Percentiles rank a stretch among this genome's conserved stretches.
phyloP scores from a whole-genome alignment of 2,329 filamentous ascomycete genomes.

The Whalleya microplaca region DNA sequence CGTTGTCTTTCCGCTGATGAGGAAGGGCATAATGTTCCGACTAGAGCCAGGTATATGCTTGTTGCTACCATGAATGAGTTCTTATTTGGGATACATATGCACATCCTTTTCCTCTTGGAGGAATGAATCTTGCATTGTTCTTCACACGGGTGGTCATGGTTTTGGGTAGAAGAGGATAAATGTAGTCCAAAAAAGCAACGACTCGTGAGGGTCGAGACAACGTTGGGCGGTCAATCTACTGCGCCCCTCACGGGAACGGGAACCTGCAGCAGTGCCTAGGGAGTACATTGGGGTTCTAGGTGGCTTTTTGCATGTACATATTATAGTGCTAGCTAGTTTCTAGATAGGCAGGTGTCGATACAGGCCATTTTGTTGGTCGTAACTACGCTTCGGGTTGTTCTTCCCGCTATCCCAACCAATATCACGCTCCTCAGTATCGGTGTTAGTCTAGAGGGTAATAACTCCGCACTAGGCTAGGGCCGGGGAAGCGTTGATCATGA shows the following conservation, averaged over 20 bases:
- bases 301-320: constrained; percentile 5
- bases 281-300: constrained; percentile 17
- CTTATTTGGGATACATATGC: constrained; percentile 15
- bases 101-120: constrained; percentile 6
- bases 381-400: constrained; percentile 21
- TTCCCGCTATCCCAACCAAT: constrained; percentile 19
- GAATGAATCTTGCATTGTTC: constrained; percentile 13
- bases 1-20: constrained; percentile 14
- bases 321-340: background rate
- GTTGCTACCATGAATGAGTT: constrained; percentile 18
- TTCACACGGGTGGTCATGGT: constrained; percentile 1
- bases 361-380: constrained; percentile 12
- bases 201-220: constrained; percentile 3
- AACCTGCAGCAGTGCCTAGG: constrained; percentile 20
- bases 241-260: constrained; percentile 4
- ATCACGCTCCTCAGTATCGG: constrained; percentile 18
- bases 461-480: constrained; percentile 25
- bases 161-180: constrained; percentile 5
- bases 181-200: constrained; percentile 4
- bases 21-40: constrained; percentile 10
- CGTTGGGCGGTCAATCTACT: background rate
- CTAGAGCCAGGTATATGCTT: constrained; percentile 6
- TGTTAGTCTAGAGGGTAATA: constrained; percentile 16
- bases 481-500: constrained; percentile 22
- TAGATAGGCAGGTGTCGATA: background rate